A percentile compares a stretch with the other conserved stretches of the same genome.
phyloP scores from a whole-genome alignment of 306 rosid species.

The Trifolium pratense region DNA sequence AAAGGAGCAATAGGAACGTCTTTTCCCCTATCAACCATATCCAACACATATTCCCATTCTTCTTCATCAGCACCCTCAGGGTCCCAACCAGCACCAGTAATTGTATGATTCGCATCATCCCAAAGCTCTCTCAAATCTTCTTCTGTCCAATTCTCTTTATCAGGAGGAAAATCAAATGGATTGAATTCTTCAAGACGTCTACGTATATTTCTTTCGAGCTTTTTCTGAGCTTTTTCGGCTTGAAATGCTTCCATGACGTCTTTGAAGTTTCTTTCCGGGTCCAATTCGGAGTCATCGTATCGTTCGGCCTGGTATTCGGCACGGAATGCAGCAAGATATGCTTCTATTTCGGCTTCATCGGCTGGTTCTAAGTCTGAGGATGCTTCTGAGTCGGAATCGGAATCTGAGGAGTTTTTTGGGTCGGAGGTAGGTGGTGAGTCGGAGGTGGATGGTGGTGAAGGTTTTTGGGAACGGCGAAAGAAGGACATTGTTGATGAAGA shows the following conservation, averaged over 20 bases:
- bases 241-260: conserved; percentile 30
- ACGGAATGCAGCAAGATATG: neutral
- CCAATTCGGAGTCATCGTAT: neutral
- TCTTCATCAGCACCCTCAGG: conserved; percentile 67
- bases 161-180: conserved; percentile 67
- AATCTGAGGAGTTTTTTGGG: neutral
- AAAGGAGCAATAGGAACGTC: conserved; percentile 78
- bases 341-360: neutral
- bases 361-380: conserved; percentile 11
- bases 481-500: neutral
- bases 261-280: conserved; percentile 25
- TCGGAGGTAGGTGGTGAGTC: neutral
- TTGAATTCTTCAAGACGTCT: conserved; percentile 13
- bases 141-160: conserved; percentile 77
- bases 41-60: conserved; percentile 65
- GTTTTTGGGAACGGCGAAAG: neutral
- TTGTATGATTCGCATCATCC: conserved; percentile 62
- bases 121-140: conserved; percentile 77
- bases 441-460: neutral
- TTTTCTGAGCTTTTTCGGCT: neutral
- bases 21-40: conserved; percentile 49
- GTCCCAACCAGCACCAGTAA: conserved; percentile 87
- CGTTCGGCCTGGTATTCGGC: neutral
- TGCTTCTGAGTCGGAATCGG: conserved; percentile 32
- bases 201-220: conserved; percentile 40